These are phyloP conservation scores for Cnidoscolus chayamansa DNA, from an alignment of 441 rosid genomes.

Conservation along the genomic window DNA sequence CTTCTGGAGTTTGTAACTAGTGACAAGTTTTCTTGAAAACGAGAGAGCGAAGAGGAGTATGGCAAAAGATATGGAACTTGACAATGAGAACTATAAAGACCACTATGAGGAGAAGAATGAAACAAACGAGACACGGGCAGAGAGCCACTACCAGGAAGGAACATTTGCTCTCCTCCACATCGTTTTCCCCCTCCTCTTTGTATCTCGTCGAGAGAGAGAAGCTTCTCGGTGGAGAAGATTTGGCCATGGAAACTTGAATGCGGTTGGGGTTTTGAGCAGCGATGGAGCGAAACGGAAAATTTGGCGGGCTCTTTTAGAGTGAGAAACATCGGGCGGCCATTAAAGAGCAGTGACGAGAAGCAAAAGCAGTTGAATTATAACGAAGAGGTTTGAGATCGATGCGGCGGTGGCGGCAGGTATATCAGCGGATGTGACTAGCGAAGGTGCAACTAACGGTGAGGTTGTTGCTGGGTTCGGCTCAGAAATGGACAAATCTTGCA, in stretches of 20 bases:
- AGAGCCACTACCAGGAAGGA: slow-evolving; percentile 41
- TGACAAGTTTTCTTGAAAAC: slow-evolving; percentile 49
- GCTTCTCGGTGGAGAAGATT: slow-evolving; percentile 33
- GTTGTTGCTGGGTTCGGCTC: background rate
- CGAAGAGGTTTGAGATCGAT: background rate
- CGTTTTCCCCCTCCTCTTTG: slow-evolving; percentile 31
- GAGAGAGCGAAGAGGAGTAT: slow-evolving; percentile 55
- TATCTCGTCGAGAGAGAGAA: slow-evolving; percentile 35
- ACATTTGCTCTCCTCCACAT: slow-evolving; percentile 34
- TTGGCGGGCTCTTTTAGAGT: slow-evolving; percentile 20
- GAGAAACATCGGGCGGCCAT: slow-evolving; percentile 33
- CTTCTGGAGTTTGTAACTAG: slow-evolving; percentile 5
- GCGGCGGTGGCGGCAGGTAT: slow-evolving; percentile 9
- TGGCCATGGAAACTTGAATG: slow-evolving; percentile 34
- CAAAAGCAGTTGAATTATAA: background rate
- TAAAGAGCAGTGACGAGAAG: background rate
- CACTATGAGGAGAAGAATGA: slow-evolving; percentile 45
- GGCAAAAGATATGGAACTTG: slow-evolving; percentile 60
- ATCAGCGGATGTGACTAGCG: background rate
- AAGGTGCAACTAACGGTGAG: background rate
- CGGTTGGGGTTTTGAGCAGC: background rate
- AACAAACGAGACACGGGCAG: slow-evolving; percentile 55
- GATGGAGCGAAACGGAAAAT: slow-evolving; percentile 13
- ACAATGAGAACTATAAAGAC: slow-evolving; percentile 44
- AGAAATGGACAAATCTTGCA: background rate